Conservation (phyloP, 2,329 filamentous ascomycete species). For the Sporothrix dimorphospora region DNA sequence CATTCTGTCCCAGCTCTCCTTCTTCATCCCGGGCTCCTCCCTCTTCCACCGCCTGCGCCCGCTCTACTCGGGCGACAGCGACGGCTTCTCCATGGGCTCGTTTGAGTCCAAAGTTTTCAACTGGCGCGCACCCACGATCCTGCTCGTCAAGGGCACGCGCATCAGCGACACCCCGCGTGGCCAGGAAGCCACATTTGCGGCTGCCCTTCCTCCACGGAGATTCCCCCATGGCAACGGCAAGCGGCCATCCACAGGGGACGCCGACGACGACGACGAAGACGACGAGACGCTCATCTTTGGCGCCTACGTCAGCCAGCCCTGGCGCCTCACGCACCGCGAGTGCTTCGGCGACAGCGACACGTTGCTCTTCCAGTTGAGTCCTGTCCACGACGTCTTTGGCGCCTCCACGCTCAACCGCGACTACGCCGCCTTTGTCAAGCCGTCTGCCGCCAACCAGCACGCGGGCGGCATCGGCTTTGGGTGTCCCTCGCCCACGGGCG, state of each 20-base stretch:
- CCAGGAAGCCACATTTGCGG: constrained; percentile 59
- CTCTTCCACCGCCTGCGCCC: constrained; percentile 68
- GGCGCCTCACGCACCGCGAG: constrained; percentile 68
- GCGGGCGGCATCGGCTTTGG: constrained; percentile 66
- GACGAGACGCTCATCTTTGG: constrained; percentile 63
- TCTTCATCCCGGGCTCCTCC: constrained; percentile 67
- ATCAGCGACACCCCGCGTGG: constrained; percentile 54
- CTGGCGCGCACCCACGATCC: constrained; percentile 73
- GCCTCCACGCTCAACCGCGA: constrained; percentile 67
- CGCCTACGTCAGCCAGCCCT: constrained; percentile 67
- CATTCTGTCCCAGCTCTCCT: constrained; percentile 69
- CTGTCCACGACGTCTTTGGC: constrained; percentile 71
- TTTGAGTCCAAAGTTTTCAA: constrained; percentile 77
- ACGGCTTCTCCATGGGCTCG: constrained; percentile 76
- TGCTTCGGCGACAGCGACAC: constrained; percentile 69
- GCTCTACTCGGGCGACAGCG: constrained; percentile 70
- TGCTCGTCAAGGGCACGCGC: constrained; percentile 69
- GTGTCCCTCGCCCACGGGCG: constrained; percentile 58
- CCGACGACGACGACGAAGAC: constrained; percentile 20
- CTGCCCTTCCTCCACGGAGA: constrained; percentile 65
- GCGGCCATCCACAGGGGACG: neutral
- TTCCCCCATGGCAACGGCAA: constrained; percentile 52
- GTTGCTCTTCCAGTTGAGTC: constrained; percentile 71
- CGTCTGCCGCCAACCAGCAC: constrained; percentile 55
- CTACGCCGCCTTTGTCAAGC: constrained; percentile 69